Base-by-base conservation (phyloP, 148 eudicot genomes). In the Linanthus parryae region DNA sequence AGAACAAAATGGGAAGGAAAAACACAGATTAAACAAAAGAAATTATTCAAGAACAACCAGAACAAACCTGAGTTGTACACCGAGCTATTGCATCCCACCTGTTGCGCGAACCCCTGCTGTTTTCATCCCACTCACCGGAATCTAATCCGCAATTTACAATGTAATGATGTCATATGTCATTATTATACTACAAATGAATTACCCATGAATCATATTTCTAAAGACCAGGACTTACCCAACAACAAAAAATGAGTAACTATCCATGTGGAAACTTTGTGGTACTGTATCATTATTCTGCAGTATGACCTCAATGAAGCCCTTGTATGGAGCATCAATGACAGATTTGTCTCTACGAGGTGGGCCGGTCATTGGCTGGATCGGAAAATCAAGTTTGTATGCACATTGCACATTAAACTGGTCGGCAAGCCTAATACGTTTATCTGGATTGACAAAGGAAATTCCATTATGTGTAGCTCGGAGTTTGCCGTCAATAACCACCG, bases 1-100 rank as follows among this genome's bases (percentile, higher is more conserved):
- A n/a, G n/a, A n/a, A n/a, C n/a, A n/a, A n/a, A n/a, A n/a, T n/a
- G n/a, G n/a, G n/a, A n/a, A n/a, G n/a, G n/a, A n/a, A n/a, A n/a
- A n/a, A n/a, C n/a, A n/a, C n/a, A n/a, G n/a, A n/a, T n/a, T n/a
- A n/a, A n/a, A n/a, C n/a, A n/a, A n/a, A n/a, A 44, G 1, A 21
- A 44, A 7, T 16, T 42, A 39, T 4, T 39, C 11, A 9, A 51
- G 25, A 7, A 9, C 29, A 35, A 29, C 52, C 35, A 40, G n/a
- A 14, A 51, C 63, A 54, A 40, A 82, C 99, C 91, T 92, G 99
- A 15, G 83, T 82, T 57, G 99, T 79, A 35, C 84, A 50, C 13
- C 99, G 94, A 45, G 99, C 96, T 59, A 88, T 64, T 39, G 96
- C 99, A 58, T 92, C 99, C 99, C 99, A 92, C 77, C 88, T 92